Evolutionary conservation across 768 basidiomycete species (phyloP), one percentile per base, ranked within the genome.

Genomic region (Trametes sanguinea): DNA sequence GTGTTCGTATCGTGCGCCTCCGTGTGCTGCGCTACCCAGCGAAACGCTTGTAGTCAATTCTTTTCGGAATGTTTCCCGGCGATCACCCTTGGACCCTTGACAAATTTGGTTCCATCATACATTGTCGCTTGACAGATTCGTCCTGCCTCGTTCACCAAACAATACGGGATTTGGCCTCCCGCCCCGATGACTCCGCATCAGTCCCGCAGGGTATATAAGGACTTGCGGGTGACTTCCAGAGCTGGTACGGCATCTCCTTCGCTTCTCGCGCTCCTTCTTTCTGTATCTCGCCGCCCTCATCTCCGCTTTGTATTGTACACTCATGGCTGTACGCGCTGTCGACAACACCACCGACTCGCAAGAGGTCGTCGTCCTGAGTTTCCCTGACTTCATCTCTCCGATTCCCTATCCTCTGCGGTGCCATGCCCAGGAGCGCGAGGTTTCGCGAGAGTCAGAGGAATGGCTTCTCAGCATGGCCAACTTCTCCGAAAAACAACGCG

Each of bases 301-400:
- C 37, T 17, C 35, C 51, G 30, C 47, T 52, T 29, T 64, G 54
- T 57, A 56, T 39, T 60, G 57, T 64, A 57, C 58, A 57, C 45
- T 53, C 54, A 64, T 64, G 63, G 58, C 63, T 52, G 58, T 64
- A 46, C 50, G 43, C 51, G 42, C 63, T 43, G 52, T 48, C 13
- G 51, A 58, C 39, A 44, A 46, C 8, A 35, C 57, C 53, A 39
- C 60, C 45, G 60, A 64, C 48, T 46, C 60, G 16, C 33, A 51
- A 29, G 60, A 57, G 43, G 50, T 51, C 42, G 50, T 58, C 52
- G 54, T 61, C 46, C 60, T 80, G 67, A 66, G 73, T 57, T 72
- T 80, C 54, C 80, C 78, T 40, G 79, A 81, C 65, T 74, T 80
- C 53, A 70, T 81, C 54, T 68, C 73, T 13, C 73, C 75, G 53